These are phyloP conservation scores for Dalbergia cochinchinensis DNA, from an alignment of 306 rosid species.

Conservation along the genomic window DNA sequence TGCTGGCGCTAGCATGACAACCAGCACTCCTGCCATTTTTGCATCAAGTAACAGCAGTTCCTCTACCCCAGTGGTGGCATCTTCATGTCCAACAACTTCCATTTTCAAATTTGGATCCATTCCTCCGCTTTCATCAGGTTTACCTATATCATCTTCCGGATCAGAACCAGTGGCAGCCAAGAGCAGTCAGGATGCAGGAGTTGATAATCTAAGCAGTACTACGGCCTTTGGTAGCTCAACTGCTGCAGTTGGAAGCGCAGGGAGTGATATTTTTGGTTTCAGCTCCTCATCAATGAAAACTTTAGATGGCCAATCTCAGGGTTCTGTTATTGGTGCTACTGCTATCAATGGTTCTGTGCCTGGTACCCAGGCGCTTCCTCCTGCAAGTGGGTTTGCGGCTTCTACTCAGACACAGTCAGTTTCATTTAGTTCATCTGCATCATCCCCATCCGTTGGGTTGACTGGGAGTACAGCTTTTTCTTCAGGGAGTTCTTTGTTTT, in stretches of 20 bases:
- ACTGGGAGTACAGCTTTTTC: slow-evolving; percentile 59
- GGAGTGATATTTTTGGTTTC: slow-evolving; percentile 59
- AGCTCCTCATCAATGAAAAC: slow-evolving; percentile 62
- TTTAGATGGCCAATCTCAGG: slow-evolving; percentile 55
- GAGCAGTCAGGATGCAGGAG: slow-evolving; percentile 57
- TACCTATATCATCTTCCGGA: slow-evolving; percentile 50
- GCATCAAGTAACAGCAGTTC: slow-evolving; percentile 46
- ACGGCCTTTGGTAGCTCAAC: slow-evolving; percentile 53
- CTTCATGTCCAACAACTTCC: slow-evolving; percentile 57
- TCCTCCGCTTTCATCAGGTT: slow-evolving; percentile 41
- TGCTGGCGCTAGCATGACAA: slow-evolving; percentile 45
- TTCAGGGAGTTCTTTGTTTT: slow-evolving; percentile 58
- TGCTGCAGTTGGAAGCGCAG: slow-evolving; percentile 53
- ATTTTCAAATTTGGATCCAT: slow-evolving; percentile 58
- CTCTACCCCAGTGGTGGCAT: slow-evolving; percentile 42
- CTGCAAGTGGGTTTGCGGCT: slow-evolving; percentile 56
- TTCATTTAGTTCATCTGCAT: slow-evolving; percentile 62
- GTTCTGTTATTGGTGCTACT: slow-evolving; percentile 45
- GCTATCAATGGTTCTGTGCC: slow-evolving; percentile 46
- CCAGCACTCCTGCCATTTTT: slow-evolving; percentile 39
- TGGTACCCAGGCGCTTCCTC: slow-evolving; percentile 52
- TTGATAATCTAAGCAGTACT: slow-evolving; percentile 52
- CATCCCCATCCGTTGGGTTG: slow-evolving; percentile 59
- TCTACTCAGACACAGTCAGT: slow-evolving; percentile 61
- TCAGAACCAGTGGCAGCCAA: slow-evolving; percentile 50